Base-by-base conservation (phyloP, 2,329 filamentous ascomycete genomes). In the Fusarium sp. region DNA sequence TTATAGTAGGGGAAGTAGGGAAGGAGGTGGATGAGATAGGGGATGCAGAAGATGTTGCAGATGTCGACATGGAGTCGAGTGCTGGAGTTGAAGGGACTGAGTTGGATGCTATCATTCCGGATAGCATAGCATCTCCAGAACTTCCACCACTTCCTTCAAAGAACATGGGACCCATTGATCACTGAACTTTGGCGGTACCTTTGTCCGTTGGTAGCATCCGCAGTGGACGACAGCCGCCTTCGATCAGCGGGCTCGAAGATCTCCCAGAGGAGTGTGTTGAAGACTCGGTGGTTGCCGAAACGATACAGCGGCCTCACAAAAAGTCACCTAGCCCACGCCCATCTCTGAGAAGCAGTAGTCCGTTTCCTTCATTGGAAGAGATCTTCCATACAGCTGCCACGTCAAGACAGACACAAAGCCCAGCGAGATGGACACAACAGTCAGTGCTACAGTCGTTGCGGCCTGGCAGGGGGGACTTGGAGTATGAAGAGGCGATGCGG, bases 141-240 rank as follows among this genome's bases (percentile, higher is more conserved):
- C 63, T 77, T 52, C 65, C 62, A 42, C 42, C 66, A 13, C 54
- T 66, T n/a, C 60, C 66, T 20, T 69, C 56, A 33, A 74, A 71
- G 16, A 54, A 63, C 7, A 25, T 65, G 27, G 25, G 50, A 52
- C 13, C 45, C 11, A 36, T 63, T 36, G 71, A 68, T 10, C 50
- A 75, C 38, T 66, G 60, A 38, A 38, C 68, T 27, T 47, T 70
- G 29, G 22, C 56, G 7, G 71, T 77, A 5, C 69, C 74, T 18
- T 74, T 74, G 6, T 78, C 78, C 33, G 78, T 78, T 10, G 83
- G 82, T 68, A 89, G 85, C 74, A 78, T 83, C 73, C 82, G 56
- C 68, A 89, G 85, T 75, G 88, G 88, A 27, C 84, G 87, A 16
- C 89, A 90, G 66, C 85, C 85, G 5, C 86, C 88, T 65, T 84